Percentiles rank a stretch among this genome's conserved stretches.
Conservation (phyloP, 2,329 filamentous ascomycete species). For the Gliomastix tumulicola region DNA sequence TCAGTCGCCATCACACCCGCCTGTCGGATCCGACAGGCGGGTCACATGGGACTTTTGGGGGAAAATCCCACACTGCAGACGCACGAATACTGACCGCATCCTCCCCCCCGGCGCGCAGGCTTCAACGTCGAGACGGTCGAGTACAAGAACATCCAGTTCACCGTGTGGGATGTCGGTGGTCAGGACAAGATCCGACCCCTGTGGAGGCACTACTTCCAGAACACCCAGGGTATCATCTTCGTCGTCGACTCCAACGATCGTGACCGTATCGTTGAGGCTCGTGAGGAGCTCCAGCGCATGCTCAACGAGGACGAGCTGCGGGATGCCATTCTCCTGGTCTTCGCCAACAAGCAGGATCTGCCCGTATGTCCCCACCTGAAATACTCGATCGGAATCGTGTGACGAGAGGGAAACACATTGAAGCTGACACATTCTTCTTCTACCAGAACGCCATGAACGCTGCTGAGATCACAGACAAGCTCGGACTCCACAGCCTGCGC, state of each 20-base stretch:
- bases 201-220: constrained; percentile 99
- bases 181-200: constrained; percentile 99
- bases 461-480: constrained; percentile 99
- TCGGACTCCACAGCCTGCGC: constrained; percentile 97
- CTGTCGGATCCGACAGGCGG: too few species aligned
- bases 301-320: constrained; percentile 98
- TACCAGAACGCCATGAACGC: constrained; percentile 96
- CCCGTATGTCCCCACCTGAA: constrained; percentile 68
- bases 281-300: constrained; percentile 95
- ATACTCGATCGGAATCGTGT: too few species aligned
- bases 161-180: constrained; percentile 99
- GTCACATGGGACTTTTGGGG: neutral
- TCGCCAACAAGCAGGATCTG: constrained; percentile 99
- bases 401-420: neutral
- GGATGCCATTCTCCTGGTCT: constrained; percentile 92
- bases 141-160: constrained; percentile 99
- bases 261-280: constrained; percentile 94
- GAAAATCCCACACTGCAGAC: neutral
- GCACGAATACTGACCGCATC: neutral
- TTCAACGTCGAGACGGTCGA: constrained; percentile 99
- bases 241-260: constrained; percentile 99
- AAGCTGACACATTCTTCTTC: too few species aligned
- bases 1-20: neutral
- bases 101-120: constrained; percentile 39
- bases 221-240: constrained; percentile 99